Percentiles rank a stretch among this genome's conserved stretches.
phyloP scores from a whole-genome alignment of 2,329 filamentous ascomycete species.

The Biscogniauxia mediterranea region DNA sequence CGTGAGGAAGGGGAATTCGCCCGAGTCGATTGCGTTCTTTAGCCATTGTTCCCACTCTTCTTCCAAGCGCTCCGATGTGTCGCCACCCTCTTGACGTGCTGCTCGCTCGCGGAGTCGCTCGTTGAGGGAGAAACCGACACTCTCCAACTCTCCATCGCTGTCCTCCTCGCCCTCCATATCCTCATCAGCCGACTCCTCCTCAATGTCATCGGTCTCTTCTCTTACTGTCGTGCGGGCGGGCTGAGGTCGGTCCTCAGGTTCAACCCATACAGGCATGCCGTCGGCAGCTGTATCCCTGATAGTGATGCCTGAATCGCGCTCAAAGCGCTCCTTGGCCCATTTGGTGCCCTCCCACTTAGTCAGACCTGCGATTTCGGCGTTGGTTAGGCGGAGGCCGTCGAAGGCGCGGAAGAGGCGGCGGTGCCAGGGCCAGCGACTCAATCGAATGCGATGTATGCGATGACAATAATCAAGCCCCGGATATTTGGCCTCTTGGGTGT shows the following conservation, averaged over 20 bases:
- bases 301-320: slow-evolving; percentile 67
- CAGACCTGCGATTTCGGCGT: slow-evolving; percentile 66
- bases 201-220: slow-evolving; percentile 33
- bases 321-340: slow-evolving; percentile 79
- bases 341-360: slow-evolving; percentile 83
- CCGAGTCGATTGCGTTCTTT: slow-evolving; percentile 66
- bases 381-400: slow-evolving; percentile 65
- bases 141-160: slow-evolving; percentile 52
- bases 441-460: slow-evolving; percentile 70
- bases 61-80: slow-evolving; percentile 58
- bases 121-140: slow-evolving; percentile 62
- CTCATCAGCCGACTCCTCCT: slow-evolving; percentile 42
- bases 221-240: slow-evolving; percentile 17
- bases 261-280: slow-evolving; percentile 62
- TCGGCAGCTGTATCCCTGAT: slow-evolving; percentile 72
- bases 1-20: slow-evolving; percentile 49
- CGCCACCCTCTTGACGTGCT: slow-evolving; percentile 60
- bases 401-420: slow-evolving; percentile 74
- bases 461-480: slow-evolving; percentile 78
- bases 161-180: slow-evolving; percentile 52
- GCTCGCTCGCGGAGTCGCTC: slow-evolving; percentile 63
- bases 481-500: slow-evolving; percentile 78
- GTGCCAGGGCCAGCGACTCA: slow-evolving; percentile 75
- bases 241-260: slow-evolving; percentile 39
- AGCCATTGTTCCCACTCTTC: slow-evolving; percentile 75